Percentiles rank a stretch among this genome's conserved stretches.
These are phyloP conservation scores for Diplosphaera chodatii DNA, from an alignment of 139 green algal species.

Conservation along the genomic window DNA sequence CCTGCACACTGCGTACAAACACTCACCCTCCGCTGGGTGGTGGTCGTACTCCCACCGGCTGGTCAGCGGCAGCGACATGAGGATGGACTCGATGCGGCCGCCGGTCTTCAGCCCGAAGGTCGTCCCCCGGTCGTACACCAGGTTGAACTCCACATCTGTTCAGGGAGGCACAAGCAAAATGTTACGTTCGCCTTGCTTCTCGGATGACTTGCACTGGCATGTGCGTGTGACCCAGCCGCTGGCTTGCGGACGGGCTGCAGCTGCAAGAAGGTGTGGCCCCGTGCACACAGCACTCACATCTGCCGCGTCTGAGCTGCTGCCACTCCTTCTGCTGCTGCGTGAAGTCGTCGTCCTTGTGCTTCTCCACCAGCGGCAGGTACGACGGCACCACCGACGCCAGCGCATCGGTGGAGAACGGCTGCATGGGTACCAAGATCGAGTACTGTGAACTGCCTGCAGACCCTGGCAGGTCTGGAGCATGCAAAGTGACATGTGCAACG, in stretches of 20 bases:
- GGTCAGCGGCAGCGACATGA: slow-evolving; percentile 83
- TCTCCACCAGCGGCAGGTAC: slow-evolving; percentile 88
- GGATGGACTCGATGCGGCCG: slow-evolving; percentile 93
- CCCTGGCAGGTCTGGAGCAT: too few relatives aligned
- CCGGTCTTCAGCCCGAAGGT: slow-evolving; percentile 98
- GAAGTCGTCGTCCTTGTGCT: slow-evolving; percentile 88
- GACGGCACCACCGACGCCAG: slow-evolving; percentile 61
- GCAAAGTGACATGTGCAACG: too few relatives aligned
- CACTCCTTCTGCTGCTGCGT: slow-evolving; percentile 87
- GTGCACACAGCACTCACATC: slow-evolving; percentile 6
- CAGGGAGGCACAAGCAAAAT: too few relatives aligned
- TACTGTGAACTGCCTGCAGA: too few relatives aligned
- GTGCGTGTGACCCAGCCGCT: too few relatives aligned
- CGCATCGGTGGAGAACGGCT: slow-evolving; percentile 71
- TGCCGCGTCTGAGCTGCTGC: slow-evolving; percentile 83
- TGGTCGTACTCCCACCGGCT: slow-evolving; percentile 74
- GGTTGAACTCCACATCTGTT: slow-evolving; percentile 98
- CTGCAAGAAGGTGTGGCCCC: too few relatives aligned
- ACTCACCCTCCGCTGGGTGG: slow-evolving; percentile 31
- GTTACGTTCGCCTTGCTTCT: too few relatives aligned
- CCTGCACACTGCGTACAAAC: too few relatives aligned
- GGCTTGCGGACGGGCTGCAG: too few relatives aligned
- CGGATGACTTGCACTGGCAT: too few relatives aligned
- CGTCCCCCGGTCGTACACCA: slow-evolving; percentile 94
- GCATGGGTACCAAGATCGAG: too few relatives aligned